A percentile compares a stretch with the other conserved stretches of the same genome.
phyloP scores from a whole-genome alignment of 2,329 filamentous ascomycete species.

The Volutella citrinella region DNA sequence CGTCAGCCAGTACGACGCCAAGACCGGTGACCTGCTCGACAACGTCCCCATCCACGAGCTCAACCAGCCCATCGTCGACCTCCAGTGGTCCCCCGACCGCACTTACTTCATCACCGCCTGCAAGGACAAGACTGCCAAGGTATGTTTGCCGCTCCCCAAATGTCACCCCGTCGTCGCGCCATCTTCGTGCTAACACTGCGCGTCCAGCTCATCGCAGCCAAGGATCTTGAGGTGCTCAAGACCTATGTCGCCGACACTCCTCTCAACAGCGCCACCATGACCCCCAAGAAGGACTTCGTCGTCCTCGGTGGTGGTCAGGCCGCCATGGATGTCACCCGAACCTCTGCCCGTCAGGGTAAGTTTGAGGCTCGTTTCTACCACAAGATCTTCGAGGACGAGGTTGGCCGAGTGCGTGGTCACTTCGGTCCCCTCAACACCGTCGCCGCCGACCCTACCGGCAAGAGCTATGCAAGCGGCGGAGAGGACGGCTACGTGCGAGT shows the following conservation, averaged over 20 bases:
- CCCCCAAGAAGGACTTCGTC: conserved; percentile 94
- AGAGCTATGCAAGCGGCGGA: conserved; percentile 89
- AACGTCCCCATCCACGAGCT: conserved; percentile 84
- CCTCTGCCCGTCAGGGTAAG: conserved; percentile 90
- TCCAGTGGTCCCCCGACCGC: conserved; percentile 91
- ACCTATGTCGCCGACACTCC: conserved; percentile 90
- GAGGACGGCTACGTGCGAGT: conserved; percentile 98
- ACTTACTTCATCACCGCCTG: conserved; percentile 98
- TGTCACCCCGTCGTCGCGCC: no score
- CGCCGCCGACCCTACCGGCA: conserved; percentile 86
- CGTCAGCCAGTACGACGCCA: conserved; percentile 86
- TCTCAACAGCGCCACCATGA: conserved; percentile 92
- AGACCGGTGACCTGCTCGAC: conserved; percentile 80
- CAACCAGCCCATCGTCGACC: conserved; percentile 79
- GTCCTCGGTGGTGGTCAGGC: conserved; percentile 97
- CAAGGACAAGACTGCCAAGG: conserved; percentile 97
- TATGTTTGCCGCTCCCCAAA: conserved; percentile 32
- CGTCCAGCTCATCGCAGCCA: conserved; percentile 73
- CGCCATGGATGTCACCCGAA: conserved; percentile 98
- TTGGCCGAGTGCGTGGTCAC: conserved; percentile 93
- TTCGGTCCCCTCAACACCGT: conserved; percentile 98
- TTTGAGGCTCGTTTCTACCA: conserved; percentile 99
- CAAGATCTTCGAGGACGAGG: conserved; percentile 99
- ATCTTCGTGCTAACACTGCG: conserved; percentile 14
- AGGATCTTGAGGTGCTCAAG: conserved; percentile 89